Evolutionary conservation across 2,329 filamentous ascomycete genomes (phyloP), one percentile per base, ranked within the genome.

Genomic region (Botrytis aclada): DNA sequence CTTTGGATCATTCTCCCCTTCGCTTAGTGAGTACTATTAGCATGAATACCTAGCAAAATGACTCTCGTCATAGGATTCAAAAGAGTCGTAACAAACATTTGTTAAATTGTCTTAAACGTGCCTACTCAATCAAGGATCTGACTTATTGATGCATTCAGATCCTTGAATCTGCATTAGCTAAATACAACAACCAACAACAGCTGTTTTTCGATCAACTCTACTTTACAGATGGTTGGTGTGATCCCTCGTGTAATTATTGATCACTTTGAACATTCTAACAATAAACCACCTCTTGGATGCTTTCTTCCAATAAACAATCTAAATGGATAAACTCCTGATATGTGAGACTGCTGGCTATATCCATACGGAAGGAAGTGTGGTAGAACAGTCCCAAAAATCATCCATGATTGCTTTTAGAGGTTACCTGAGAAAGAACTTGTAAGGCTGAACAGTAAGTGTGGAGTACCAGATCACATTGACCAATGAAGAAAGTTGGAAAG

Each of bases 371-470:
- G 34, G 41, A 32, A 16, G 18, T 45, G 43, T 25, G 41, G 58
- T 64, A 29, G 58, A n/a, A 65, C 60, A 51, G 18, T 56, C 32
- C 45, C 25, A 56, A 51, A 56, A 56, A 29, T 56, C n/a, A 56
- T 56, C 51, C 51, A 54, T 39, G n/a, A 65, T 51, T 32, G 14
- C 32, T 25, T 39, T 29, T 63, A 51, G 43, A n/a, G 43, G 60
- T 71, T 71, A 71, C 69, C 41, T 71, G 22, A 71, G 56, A 37
- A 56, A 56, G 34, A 66, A 58, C n/a, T 66, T 66, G 61, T 71
- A 71, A 71, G 69, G 69, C 69, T 71, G 69, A 71, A 64, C 64
- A 25, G 43, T 22, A 64, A 64, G 34, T 41, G 47, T 65, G 58
- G 70, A 61, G 45, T 41, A 43, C n/a, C 14, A 45, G 20, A 58